These are phyloP conservation scores for Aphanoascus verrucosus DNA, from an alignment of 2,329 filamentous ascomycete species.

Conservation along the genomic window DNA sequence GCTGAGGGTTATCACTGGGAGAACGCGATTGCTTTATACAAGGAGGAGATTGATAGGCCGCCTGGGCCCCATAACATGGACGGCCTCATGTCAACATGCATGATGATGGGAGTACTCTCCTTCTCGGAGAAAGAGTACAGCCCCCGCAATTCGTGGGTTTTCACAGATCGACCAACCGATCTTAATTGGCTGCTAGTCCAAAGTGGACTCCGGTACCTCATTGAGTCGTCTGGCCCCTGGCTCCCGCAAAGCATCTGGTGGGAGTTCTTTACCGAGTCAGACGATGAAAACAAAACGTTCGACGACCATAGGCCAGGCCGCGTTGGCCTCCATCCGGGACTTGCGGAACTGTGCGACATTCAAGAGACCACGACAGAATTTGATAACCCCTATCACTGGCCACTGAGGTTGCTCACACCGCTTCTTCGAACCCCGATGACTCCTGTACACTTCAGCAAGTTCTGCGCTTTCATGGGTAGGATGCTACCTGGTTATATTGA, in stretches of 20 bases:
- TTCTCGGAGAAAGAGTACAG: constrained; percentile 25
- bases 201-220: constrained; percentile 26
- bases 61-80: constrained; percentile 29
- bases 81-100: constrained; percentile 29
- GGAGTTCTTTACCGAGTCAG: constrained; percentile 23
- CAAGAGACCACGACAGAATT: constrained; percentile 21
- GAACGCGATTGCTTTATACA: constrained; percentile 28
- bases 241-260: constrained; percentile 29
- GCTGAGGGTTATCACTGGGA: constrained; percentile 32
- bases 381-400: constrained; percentile 30
- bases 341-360: constrained; percentile 30
- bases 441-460: constrained; percentile 20
- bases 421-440: constrained; percentile 24
- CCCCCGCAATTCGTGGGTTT: constrained; percentile 28
- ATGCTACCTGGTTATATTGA: constrained; percentile 24
- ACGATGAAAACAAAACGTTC: constrained; percentile 19
- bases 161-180: constrained; percentile 23
- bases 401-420: constrained; percentile 26
- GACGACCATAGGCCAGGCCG: constrained; percentile 24
- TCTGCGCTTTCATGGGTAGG: constrained; percentile 28
- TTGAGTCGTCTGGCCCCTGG: constrained; percentile 21
- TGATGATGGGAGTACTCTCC: constrained; percentile 29
- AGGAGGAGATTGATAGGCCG: constrained; percentile 22
- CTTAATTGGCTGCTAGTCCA: constrained; percentile 32
- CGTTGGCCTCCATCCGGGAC: constrained; percentile 22